A percentile compares a stretch with the other conserved stretches of the same genome.
These are phyloP conservation scores for Botrytis fragariae DNA, from an alignment of 2,329 filamentous ascomycete genomes.

Conservation along the genomic window DNA sequence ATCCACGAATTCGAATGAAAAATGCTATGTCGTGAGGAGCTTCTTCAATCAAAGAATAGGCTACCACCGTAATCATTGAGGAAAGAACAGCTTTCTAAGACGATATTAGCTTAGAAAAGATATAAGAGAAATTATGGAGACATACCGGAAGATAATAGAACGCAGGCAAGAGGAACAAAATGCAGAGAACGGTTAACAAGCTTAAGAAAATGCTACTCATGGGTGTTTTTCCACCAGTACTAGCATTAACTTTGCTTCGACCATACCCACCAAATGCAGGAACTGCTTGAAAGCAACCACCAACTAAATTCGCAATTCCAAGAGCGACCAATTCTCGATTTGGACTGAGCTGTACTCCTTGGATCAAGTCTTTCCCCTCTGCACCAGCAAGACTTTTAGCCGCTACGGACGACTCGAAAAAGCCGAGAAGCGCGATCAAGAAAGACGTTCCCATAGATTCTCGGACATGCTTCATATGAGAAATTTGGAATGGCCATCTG, in stretches of 20 bases:
- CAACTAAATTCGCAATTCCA: constrained; percentile 85
- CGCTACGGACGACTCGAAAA: constrained; percentile 95
- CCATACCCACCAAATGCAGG: constrained; percentile 96
- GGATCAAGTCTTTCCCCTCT: constrained; percentile 61
- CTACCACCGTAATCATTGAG: constrained; percentile 92
- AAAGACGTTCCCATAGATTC: constrained; percentile 89
- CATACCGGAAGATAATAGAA: constrained; percentile 94
- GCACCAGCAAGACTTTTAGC: constrained; percentile 78
- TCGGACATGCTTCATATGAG: constrained; percentile 77
- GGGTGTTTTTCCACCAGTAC: constrained; percentile 86
- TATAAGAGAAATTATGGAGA: constrained; percentile 32
- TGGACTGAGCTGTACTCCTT: constrained; percentile 78
- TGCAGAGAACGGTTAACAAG: constrained; percentile 75
- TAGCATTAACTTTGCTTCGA: constrained; percentile 89
- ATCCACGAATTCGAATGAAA: constrained; percentile 82
- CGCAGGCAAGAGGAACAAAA: constrained; percentile 80
- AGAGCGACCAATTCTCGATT: constrained; percentile 93
- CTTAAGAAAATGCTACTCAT: constrained; percentile 91
- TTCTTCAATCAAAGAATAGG: constrained; percentile 92
- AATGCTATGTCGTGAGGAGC: constrained; percentile 89
- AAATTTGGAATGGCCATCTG: constrained; percentile 77
- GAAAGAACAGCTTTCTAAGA: constrained; percentile 87
- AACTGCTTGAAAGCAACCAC: constrained; percentile 86
- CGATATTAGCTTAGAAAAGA: constrained; percentile 23
- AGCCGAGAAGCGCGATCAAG: constrained; percentile 90